Conservation (phyloP, 176 grass and related monocot species). For the Oryza australiensis region DNA sequence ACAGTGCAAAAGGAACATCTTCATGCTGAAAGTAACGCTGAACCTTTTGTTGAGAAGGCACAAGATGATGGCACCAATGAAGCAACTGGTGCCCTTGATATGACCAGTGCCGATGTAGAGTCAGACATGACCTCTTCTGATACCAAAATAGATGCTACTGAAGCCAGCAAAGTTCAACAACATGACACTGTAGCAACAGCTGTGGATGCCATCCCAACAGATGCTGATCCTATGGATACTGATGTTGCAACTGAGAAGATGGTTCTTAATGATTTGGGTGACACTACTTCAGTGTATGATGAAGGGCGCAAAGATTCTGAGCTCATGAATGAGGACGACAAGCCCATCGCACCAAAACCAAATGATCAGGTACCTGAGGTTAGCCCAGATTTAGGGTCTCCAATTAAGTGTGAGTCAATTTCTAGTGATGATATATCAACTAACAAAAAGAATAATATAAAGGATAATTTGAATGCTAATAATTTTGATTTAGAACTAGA, state of each 20-base stretch:
- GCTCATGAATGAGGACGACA: slow-evolving; percentile 47
- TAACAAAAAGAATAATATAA: slow-evolving; percentile 88
- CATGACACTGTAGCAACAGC: slow-evolving; percentile 13
- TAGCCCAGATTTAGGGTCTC: slow-evolving; percentile 85
- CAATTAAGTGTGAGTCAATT: slow-evolving; percentile 93
- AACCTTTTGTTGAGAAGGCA: slow-evolving; percentile 24
- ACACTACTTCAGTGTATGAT: slow-evolving; percentile 24
- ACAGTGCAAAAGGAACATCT: slow-evolving; percentile 27
- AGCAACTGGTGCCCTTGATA: slow-evolving; percentile 39
- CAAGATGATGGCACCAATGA: slow-evolving; percentile 34
- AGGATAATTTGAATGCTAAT: slow-evolving; percentile 99
- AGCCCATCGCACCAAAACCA: slow-evolving; percentile 48
- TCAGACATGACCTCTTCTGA: slow-evolving; percentile 30
- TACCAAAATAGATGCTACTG: slow-evolving; percentile 31
- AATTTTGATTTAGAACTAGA: slow-evolving; percentile 99
- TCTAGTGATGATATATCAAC: slow-evolving; percentile 85
- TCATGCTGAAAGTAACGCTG: slow-evolving; percentile 11
- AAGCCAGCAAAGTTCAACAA: slow-evolving; percentile 43
- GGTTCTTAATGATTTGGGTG: slow-evolving; percentile 38
- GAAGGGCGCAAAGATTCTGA: slow-evolving; percentile 43
- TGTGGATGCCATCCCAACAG: slow-evolving; percentile 35
- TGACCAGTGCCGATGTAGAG: slow-evolving; percentile 35
- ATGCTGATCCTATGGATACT: slow-evolving; percentile 43
- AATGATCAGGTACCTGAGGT: slow-evolving; percentile 94
- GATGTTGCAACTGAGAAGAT: slow-evolving; percentile 35